Conservation (phyloP, 768 basidiomycete species). For the Lepiota brunneoincarnata region DNA sequence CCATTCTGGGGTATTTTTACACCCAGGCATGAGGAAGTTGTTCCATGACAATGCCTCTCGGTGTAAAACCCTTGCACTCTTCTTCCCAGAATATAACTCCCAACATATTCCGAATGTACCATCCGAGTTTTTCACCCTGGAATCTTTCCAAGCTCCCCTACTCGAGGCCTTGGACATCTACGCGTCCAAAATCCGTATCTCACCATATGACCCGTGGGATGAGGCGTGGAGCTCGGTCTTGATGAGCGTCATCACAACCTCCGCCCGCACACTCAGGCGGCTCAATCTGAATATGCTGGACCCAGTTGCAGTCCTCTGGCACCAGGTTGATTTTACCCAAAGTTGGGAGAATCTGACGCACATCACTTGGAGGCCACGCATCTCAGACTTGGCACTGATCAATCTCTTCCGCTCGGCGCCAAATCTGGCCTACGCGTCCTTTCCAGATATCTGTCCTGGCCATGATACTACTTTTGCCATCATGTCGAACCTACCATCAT, state of each 20-base stretch:
- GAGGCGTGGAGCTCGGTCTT: not conserved
- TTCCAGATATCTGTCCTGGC: not conserved
- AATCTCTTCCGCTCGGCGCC: slow-evolving; percentile 8
- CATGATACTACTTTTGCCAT: no score
- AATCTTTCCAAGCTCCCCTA: slow-evolving; percentile 1
- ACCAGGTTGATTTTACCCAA: not conserved
- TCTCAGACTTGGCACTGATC: slow-evolving; percentile 1
- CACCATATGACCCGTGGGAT: not conserved
- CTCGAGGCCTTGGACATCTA: slow-evolving; percentile 8
- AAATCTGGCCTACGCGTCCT: slow-evolving; percentile 9
- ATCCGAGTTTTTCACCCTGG: not conserved
- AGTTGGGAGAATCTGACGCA: slow-evolving; percentile 9
- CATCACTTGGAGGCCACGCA: slow-evolving; percentile 7
- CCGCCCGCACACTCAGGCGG: not conserved
- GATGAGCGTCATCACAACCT: slow-evolving; percentile 6
- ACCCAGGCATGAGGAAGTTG: not conserved
- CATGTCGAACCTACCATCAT: no score
- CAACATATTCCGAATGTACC: not conserved
- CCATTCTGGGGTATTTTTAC: slow-evolving; percentile 1
- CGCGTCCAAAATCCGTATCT: not conserved
- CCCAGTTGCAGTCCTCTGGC: not conserved
- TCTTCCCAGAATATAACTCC: not conserved
- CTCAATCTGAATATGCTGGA: not conserved
- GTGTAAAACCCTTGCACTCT: not conserved
- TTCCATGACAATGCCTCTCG: slow-evolving; percentile 1